These are phyloP conservation scores for Acanthamoeba healyi DNA, from an alignment of 208 protist genomes.

Conservation along the genomic window DNA sequence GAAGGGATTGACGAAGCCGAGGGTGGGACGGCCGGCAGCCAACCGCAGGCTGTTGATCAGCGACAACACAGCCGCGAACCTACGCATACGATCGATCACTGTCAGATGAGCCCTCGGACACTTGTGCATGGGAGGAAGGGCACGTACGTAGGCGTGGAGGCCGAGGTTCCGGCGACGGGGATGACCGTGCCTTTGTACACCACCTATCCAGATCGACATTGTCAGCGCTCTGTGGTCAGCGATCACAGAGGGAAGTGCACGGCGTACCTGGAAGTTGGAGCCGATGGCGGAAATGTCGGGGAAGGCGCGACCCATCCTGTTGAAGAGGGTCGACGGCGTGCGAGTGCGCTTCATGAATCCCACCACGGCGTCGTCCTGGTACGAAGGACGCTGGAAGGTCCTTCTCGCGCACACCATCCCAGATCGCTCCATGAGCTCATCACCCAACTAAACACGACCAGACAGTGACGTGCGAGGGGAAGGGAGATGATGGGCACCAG, in stretches of 20 bases:
- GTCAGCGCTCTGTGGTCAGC: not conserved
- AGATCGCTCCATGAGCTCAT: too few relatives aligned
- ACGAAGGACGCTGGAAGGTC: not conserved
- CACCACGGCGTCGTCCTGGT: not conserved
- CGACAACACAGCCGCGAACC: conserved; percentile 78
- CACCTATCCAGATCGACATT: too few relatives aligned
- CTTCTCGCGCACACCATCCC: too few relatives aligned
- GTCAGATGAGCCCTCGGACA: too few relatives aligned
- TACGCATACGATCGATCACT: not conserved
- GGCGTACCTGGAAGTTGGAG: conserved; percentile 33
- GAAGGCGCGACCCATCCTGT: conserved; percentile 35
- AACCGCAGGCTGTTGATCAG: conserved; percentile 76
- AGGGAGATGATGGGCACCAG: too few relatives aligned
- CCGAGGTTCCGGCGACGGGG: not conserved
- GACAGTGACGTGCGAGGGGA: too few relatives aligned
- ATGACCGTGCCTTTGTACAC: not conserved
- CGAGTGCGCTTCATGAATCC: not conserved
- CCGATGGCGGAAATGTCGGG: conserved; percentile 64
- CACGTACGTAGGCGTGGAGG: conserved; percentile 4
- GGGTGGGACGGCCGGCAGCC: not conserved
- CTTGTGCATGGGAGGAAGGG: not conserved
- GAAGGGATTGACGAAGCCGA: conserved; percentile 84
- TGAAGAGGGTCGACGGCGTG: conserved; percentile 15
- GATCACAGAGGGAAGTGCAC: not conserved
- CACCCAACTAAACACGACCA: too few relatives aligned